These are phyloP conservation scores for Mycocentrospora acerina DNA, from an alignment of 2,329 filamentous ascomycete species.

Conservation along the genomic window DNA sequence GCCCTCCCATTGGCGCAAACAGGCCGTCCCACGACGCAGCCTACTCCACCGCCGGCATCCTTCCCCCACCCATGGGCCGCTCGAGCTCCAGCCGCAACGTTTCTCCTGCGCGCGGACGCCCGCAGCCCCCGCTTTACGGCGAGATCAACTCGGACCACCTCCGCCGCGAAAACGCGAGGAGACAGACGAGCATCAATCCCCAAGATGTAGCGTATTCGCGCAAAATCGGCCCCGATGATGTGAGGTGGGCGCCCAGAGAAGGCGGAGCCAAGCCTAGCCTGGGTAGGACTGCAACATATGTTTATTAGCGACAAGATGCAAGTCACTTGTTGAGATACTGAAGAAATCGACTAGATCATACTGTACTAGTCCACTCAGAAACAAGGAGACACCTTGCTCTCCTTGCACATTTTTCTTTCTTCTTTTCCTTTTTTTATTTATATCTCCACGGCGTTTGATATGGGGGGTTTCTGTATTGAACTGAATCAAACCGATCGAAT, in stretches of 20 bases:
- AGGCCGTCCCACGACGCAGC: conserved; percentile 19
- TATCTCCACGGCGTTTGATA: too few species aligned
- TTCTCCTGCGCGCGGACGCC: conserved; percentile 18
- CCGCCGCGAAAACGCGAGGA: conserved; percentile 16
- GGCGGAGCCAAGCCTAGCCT: conserved; percentile 30
- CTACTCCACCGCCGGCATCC: conserved; percentile 7
- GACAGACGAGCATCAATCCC: conserved; percentile 34
- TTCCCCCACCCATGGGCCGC: conserved; percentile 22
- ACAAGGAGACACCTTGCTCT: too few species aligned
- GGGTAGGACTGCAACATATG: conserved; percentile 28
- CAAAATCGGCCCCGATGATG: conserved; percentile 39
- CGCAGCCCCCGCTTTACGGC: conserved; percentile 31
- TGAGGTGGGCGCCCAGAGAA: conserved; percentile 31
- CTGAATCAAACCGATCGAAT: too few species aligned
- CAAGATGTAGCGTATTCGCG: conserved; percentile 33
- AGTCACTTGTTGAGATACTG: too few species aligned
- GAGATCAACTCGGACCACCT: conserved; percentile 23
- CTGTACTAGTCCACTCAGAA: too few species aligned
- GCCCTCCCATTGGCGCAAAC: conserved; percentile 37
- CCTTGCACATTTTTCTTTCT: too few species aligned
- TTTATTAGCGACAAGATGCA: too few species aligned
- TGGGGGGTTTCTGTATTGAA: too few species aligned
- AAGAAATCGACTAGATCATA: too few species aligned
- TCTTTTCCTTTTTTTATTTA: too few species aligned
- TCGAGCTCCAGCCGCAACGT: conserved; percentile 27